phyloP scores from a whole-genome alignment of 2,329 filamentous ascomycete species.

The Talaromyces sp. region DNA sequence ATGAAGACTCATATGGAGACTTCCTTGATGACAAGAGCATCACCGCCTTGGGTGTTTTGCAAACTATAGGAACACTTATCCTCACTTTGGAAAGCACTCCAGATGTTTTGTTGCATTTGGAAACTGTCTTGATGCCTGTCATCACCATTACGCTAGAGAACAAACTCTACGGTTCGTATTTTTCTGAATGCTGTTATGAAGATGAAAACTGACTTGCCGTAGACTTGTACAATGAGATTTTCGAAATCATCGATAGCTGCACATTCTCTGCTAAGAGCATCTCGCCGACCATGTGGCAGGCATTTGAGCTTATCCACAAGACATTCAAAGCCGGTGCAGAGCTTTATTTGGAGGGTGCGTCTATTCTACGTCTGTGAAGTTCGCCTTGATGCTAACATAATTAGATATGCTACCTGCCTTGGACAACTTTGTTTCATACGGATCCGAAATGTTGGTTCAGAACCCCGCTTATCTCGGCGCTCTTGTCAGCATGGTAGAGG shows the following conservation, averaged over 20 bases:
- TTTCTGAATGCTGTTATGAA: not conserved
- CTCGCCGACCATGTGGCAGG: constrained; percentile 96
- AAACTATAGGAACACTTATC: constrained; percentile 96
- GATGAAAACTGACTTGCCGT: constrained; percentile 21
- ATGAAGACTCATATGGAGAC: constrained; percentile 79
- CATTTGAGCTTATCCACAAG: constrained; percentile 92
- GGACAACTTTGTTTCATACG: constrained; percentile 97
- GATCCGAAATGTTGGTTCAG: constrained; percentile 73
- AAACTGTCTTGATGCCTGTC: constrained; percentile 94
- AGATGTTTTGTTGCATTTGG: constrained; percentile 89
- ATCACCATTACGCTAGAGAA: constrained; percentile 95
- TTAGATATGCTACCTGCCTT: constrained; percentile 92
- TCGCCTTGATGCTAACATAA: not conserved
- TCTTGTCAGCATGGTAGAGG: constrained; percentile 87
- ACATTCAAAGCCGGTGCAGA: constrained; percentile 97
- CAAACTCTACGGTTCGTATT: constrained; percentile 75
- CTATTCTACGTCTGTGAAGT: not conserved
- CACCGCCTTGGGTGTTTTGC: constrained; percentile 89
- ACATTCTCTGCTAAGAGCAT: constrained; percentile 97
- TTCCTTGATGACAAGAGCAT: constrained; percentile 98
- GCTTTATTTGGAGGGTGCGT: constrained; percentile 75
- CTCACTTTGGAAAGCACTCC: constrained; percentile 95
- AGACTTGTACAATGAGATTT: constrained; percentile 97
- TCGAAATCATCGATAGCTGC: constrained; percentile 99
- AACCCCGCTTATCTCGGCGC: constrained; percentile 85